Evolutionary conservation across 352 stramenopile genomes (phyloP).

Genomic region (Phytophthora tentaculata): DNA sequence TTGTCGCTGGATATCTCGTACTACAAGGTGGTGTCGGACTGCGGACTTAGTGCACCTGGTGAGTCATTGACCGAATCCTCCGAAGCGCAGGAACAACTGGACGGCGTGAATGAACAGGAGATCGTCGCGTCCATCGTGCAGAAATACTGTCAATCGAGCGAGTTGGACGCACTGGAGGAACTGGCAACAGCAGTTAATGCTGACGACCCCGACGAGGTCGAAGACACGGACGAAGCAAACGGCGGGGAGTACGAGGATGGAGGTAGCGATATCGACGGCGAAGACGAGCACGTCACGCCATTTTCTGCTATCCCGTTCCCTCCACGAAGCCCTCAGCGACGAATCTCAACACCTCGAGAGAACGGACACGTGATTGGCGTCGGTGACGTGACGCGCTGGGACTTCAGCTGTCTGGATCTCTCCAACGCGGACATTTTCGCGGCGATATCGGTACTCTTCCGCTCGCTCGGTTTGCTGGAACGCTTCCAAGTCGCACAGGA

Average conservation of each 20-base stretch:
- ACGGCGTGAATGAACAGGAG: constrained; percentile 53
- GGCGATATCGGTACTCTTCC: constrained; percentile 55
- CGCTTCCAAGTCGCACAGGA: constrained; percentile 55
- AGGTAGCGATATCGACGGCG: constrained; percentile 7
- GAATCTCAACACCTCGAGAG: constrained; percentile 25
- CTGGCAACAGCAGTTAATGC: constrained; percentile 23
- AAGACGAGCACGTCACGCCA: constrained; percentile 12
- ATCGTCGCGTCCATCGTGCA: constrained; percentile 71
- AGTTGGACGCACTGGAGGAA: constrained; percentile 49
- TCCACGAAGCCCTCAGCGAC: constrained; percentile 18
- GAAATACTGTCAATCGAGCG: constrained; percentile 61
- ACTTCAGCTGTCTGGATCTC: constrained; percentile 60
- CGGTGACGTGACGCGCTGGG: constrained; percentile 56
- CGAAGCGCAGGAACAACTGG: constrained; percentile 12
- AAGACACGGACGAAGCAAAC: constrained; percentile 23
- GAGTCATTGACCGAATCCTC: constrained; percentile 8
- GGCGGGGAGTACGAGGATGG: constrained; percentile 11
- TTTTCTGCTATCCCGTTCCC: constrained; percentile 24
- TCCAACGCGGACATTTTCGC: constrained; percentile 61
- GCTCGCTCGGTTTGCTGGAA: constrained; percentile 61
- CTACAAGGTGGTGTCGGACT: constrained; percentile 71
- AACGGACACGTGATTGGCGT: constrained; percentile 48
- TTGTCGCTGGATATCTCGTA: constrained; percentile 74
- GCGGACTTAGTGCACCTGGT: constrained; percentile 32
- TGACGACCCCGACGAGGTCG: constrained; percentile 34